Percentiles rank a stretch among this genome's conserved stretches.
Conservation (phyloP, 1,284 basidiomycete species). For the Ceratobasidium sp. region DNA sequence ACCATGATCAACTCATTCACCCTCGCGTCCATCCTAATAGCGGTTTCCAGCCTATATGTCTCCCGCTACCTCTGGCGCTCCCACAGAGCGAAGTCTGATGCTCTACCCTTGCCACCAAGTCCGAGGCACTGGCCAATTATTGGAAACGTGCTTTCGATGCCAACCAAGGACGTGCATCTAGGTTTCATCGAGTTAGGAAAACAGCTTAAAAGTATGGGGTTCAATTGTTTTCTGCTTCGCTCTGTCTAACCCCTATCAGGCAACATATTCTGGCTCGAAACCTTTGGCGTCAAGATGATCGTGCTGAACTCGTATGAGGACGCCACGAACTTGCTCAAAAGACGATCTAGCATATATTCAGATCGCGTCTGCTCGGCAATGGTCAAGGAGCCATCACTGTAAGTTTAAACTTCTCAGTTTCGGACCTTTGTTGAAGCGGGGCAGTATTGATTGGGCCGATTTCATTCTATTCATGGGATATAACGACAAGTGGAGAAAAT, state of each 20-base stretch:
- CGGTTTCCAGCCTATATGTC: no score
- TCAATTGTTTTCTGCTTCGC: background rate
- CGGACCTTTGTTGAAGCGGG: no score
- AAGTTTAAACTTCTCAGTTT: background rate
- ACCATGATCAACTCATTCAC: no score
- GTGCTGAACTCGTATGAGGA: constrained; percentile 18
- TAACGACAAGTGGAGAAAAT: constrained; percentile 17
- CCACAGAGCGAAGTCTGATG: no score
- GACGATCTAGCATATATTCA: constrained; percentile 24
- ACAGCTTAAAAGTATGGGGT: background rate
- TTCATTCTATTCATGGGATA: constrained; percentile 1
- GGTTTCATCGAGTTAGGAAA: background rate
- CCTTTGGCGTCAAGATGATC: constrained; percentile 9
- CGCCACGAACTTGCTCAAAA: constrained; percentile 22
- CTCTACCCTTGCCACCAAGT: constrained; percentile 17
- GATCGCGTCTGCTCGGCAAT: background rate
- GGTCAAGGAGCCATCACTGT: constrained; percentile 24
- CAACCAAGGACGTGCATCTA: background rate
- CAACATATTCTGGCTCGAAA: constrained; percentile 7
- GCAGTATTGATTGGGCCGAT: constrained; percentile 13
- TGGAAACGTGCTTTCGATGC: constrained; percentile 4
- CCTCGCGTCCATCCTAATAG: no score
- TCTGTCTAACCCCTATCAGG: background rate
- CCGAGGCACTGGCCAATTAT: constrained; percentile 9
- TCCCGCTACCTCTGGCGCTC: no score